phyloP scores from a whole-genome alignment of 371 early-diverging fungal genomes.

The Mortierella sp. region DNA sequence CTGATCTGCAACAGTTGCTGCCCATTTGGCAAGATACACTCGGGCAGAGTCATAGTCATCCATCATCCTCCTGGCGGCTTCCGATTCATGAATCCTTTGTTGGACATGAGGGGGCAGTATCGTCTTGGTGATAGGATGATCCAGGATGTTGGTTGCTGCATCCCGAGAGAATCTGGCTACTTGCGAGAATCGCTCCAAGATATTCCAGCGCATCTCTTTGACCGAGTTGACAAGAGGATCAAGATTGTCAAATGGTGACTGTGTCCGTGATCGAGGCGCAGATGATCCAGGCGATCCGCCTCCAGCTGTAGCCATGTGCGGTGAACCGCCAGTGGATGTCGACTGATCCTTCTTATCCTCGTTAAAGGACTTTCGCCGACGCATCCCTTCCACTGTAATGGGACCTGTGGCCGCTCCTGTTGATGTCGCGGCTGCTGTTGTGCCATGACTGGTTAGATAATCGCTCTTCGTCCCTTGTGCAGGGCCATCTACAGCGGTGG shows the following conservation, averaged over 20 bases:
- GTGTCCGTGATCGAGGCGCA: conserved; percentile 38
- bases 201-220: conserved; percentile 81
- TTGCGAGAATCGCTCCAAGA: conserved; percentile 84
- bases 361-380: conserved; percentile 20
- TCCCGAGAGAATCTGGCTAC: conserved; percentile 84
- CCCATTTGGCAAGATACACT: conserved; percentile 83
- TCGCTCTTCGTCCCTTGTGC: too few relatives aligned
- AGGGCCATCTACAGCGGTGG: too few relatives aligned
- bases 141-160: conserved; percentile 77
- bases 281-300: conserved; percentile 18
- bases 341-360: conserved; percentile 28
- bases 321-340: not conserved
- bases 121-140: conserved; percentile 82
- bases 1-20: conserved; percentile 68
- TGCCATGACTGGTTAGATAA: not conserved
- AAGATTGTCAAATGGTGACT: conserved; percentile 51
- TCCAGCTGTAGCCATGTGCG: not conserved
- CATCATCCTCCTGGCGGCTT: conserved; percentile 59
- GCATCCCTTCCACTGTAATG: conserved; percentile 49
- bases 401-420: conserved; percentile 16
- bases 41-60: conserved; percentile 85
- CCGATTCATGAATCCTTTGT: conserved; percentile 64
- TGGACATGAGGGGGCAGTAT: conserved; percentile 78
- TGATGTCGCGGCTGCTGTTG: not conserved
- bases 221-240: conserved; percentile 62